These are phyloP conservation scores for Mycogone perniciosa DNA, from an alignment of 2,329 filamentous ascomycete species.

Conservation along the genomic window DNA sequence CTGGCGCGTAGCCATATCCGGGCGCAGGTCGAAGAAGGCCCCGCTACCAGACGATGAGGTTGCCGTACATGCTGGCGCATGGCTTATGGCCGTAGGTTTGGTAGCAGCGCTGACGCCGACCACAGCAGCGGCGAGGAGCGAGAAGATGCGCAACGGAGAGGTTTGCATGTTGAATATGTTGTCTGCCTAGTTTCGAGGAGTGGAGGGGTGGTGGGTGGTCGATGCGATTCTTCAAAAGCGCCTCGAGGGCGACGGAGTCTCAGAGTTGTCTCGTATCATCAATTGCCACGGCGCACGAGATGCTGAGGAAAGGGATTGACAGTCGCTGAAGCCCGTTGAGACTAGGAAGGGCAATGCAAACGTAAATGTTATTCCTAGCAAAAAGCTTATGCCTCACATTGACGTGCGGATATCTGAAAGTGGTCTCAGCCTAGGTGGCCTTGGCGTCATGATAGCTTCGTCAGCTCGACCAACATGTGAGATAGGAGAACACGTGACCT, in stretches of 20 bases:
- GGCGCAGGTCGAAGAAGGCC: conserved; percentile 53
- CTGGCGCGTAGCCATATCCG: conserved; percentile 43
- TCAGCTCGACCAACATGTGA: not conserved
- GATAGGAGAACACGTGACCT: conserved; percentile 10
- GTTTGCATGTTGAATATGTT: not conserved
- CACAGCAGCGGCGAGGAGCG: conserved; percentile 31
- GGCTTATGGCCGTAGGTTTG: conserved; percentile 36
- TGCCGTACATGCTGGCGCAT: conserved; percentile 47
- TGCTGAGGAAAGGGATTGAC: not conserved
- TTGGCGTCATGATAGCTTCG: conserved; percentile 1
- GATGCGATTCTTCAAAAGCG: not conserved
- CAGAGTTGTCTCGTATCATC: not conserved
- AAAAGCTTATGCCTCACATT: not conserved
- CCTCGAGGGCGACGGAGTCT: not conserved
- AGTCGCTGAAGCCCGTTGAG: not conserved
- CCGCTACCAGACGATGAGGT: conserved; percentile 49
- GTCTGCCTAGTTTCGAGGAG: not conserved
- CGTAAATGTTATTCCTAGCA: not conserved
- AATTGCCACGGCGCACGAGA: conserved; percentile 7
- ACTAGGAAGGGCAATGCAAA: not conserved
- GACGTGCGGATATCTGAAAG: not conserved
- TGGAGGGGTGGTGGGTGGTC: not conserved
- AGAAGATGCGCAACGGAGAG: conserved; percentile 18
- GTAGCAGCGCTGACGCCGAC: conserved; percentile 30
- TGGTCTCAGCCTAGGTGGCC: conserved; percentile 9